A percentile compares a stretch with the other conserved stretches of the same genome.
These are phyloP conservation scores for Chamaenerion angustifolium DNA, from an alignment of 345 rosid genomes.

Conservation along the genomic window DNA sequence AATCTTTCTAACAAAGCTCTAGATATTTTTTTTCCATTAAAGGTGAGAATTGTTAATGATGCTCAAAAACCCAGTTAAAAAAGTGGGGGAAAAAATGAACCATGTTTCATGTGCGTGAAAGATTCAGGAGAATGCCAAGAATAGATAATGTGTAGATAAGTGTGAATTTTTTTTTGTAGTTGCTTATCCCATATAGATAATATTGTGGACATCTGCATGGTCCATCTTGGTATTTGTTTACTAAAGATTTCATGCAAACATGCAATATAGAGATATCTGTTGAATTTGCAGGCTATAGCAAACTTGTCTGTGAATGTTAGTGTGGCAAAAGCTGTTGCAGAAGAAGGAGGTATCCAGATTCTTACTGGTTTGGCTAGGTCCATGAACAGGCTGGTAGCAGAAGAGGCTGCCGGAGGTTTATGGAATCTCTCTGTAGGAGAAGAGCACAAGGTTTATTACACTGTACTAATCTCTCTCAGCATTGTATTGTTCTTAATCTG, in stretches of 20 bases:
- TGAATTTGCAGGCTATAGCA: conserved; percentile 53
- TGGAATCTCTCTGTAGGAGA: conserved; percentile 92
- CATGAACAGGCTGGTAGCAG: conserved; percentile 68
- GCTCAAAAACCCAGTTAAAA: no score
- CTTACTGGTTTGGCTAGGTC: conserved; percentile 65
- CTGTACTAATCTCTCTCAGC: no score
- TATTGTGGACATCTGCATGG: background rate
- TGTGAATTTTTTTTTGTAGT: no score
- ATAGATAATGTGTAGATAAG: no score
- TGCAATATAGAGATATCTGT: background rate
- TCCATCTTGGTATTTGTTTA: conserved; percentile 4
- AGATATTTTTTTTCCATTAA: background rate
- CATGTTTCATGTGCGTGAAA: no score
- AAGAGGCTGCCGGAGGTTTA: conserved; percentile 83
- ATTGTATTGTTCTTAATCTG: no score
- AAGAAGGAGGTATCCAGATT: conserved; percentile 60
- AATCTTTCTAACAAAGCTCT: background rate
- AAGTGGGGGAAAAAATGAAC: no score
- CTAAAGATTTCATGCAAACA: no score
- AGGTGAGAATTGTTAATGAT: no score
- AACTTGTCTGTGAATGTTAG: conserved; percentile 69
- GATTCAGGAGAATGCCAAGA: no score
- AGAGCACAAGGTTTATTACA: conserved; percentile 55
- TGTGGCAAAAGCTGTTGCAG: conserved; percentile 79
- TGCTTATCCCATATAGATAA: background rate